Evolutionary conservation across 805 yeast species (phyloP), one percentile per base, ranked within the genome.

Genomic region (Ogataea salicorniae): DNA sequence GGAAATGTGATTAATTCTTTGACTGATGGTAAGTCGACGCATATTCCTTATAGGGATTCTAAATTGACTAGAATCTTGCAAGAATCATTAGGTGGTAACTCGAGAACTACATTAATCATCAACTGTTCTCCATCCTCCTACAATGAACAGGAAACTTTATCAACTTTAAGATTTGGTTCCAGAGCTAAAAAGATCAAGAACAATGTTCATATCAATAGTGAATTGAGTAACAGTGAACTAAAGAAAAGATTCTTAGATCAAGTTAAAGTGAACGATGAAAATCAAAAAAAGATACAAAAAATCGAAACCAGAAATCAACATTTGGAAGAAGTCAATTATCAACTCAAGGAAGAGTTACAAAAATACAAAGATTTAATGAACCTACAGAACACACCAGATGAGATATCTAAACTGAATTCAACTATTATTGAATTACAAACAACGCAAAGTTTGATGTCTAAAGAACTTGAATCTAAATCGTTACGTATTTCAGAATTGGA

Each of bases 1-100:
- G 95, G 96, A 4, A 81, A 83, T 62, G 95, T 89, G 15, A 87
- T 90, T 38, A 80, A 86, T 56, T 79, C 89, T 0, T 74, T 91
- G 41, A 83, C 95, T 0, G 91, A 85, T 54, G 78, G 81, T 1
- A 77, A 75, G 51, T 71, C 82, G 2, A 71, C 77, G 3, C 88
- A 85, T 57, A 69, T 84, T 9, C 90, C 94, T 0, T 87, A 85
- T 54, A 71, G 91, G 47, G 92, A 86, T 56, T 84, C 95, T 2
- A 84, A 84, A 55, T 72, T 88, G 44, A 86, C 96, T 0, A 72
- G 92, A 51, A 80, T 89, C 14, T 65, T 88, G 34, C 91, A 85
- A 60, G 90, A 85, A 54, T 81, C 92, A 0, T 67, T 88, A 20
- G 94, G 95, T 6, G 95, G 95, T 1, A 87, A 88, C 62, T 81